phyloP scores from a whole-genome alignment of 345 rosid species.

The Anacardium occidentale region DNA sequence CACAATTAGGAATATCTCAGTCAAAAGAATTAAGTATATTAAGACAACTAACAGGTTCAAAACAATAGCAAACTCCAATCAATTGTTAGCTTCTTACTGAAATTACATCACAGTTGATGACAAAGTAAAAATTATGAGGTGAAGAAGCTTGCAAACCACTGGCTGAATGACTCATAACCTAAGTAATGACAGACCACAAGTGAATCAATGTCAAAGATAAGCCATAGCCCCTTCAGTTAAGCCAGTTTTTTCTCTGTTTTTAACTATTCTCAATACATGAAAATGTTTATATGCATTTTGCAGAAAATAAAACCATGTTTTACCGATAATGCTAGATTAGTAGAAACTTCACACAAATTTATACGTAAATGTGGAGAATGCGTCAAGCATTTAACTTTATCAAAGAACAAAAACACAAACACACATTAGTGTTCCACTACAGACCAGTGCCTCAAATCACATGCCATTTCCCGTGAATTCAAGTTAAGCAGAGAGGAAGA shows the following conservation, averaged over 20 bases:
- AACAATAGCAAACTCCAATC: background rate
- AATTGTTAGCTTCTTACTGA: background rate
- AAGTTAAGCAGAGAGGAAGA: conserved; percentile 6
- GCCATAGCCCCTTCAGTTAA: conserved; percentile 6
- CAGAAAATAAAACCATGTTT: background rate
- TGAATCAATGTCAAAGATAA: background rate
- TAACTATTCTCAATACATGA: background rate
- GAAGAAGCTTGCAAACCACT: background rate
- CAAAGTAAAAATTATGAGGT: background rate
- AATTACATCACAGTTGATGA: background rate
- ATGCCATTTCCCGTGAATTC: conserved; percentile 13
- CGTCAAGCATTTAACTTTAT: background rate
- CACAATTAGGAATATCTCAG: conserved; percentile 12
- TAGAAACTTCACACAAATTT: conserved; percentile 1
- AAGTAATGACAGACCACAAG: background rate
- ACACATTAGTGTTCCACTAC: background rate
- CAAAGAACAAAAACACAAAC: background rate
- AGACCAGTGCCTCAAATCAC: background rate
- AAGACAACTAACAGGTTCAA: conserved; percentile 3
- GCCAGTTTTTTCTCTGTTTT: background rate
- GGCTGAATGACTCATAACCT: background rate
- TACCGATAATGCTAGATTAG: background rate
- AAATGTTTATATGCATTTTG: background rate
- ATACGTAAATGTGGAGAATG: background rate
- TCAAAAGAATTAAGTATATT: background rate